A percentile compares a stretch with the other conserved stretches of the same genome.
Conservation (phyloP, 495 filamentous ascomycete species). For the Lasiosphaeris hirsuta region DNA sequence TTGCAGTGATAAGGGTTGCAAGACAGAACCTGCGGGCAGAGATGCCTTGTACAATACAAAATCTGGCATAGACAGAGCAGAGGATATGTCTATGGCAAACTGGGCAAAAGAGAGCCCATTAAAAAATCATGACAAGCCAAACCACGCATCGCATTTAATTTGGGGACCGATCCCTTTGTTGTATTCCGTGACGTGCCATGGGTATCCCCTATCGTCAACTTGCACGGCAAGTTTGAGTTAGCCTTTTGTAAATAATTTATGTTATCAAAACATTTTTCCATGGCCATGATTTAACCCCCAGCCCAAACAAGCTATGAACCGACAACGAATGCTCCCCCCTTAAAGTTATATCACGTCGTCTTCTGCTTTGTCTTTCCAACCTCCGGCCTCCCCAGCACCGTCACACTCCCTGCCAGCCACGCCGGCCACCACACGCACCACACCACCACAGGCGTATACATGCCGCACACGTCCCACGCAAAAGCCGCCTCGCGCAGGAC, state of each 20-base stretch:
- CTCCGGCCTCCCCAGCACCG: slow-evolving; percentile 36
- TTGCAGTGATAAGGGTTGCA: no score
- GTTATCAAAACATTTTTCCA: no score
- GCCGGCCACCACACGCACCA: slow-evolving; percentile 99
- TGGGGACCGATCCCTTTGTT: no score
- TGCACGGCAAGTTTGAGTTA: no score
- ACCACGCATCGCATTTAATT: no score
- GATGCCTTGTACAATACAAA: slow-evolving; percentile 11
- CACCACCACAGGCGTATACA: slow-evolving; percentile 85
- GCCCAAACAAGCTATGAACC: neutral
- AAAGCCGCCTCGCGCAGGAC: slow-evolving; percentile 75
- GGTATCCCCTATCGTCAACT: no score
- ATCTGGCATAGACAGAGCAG: slow-evolving; percentile 16
- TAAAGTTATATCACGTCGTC: slow-evolving; percentile 22
- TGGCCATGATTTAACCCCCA: neutral
- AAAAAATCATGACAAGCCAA: no score
- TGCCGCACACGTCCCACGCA: slow-evolving; percentile 87
- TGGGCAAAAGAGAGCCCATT: neutral
- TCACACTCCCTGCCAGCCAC: slow-evolving; percentile 64
- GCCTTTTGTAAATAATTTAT: no score
- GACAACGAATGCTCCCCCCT: neutral
- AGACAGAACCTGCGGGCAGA: neutral
- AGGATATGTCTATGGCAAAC: slow-evolving; percentile 7
- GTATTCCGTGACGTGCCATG: no score
- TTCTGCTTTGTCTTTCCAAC: slow-evolving; percentile 25